A percentile compares a stretch with the other conserved stretches of the same genome.
These are phyloP conservation scores for Chrysoporthe cubensis DNA, from an alignment of 2,329 filamentous ascomycete genomes.

Conservation along the genomic window DNA sequence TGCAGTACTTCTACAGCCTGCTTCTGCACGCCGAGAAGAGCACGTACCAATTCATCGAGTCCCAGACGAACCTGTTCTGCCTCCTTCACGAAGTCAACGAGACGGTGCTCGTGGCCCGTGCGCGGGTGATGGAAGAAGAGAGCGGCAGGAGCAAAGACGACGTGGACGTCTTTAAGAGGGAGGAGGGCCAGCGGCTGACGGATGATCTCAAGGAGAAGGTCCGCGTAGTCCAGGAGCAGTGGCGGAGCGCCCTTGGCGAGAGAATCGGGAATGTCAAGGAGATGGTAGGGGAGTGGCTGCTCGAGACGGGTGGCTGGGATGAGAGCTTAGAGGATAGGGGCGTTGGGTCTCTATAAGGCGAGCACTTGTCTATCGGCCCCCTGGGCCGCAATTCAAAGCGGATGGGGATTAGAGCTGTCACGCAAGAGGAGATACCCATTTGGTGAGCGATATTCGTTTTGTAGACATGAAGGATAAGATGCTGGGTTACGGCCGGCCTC, in stretches of 20 bases:
- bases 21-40: slow-evolving; percentile 88
- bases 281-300: slow-evolving; percentile 72
- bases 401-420: neutral
- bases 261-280: slow-evolving; percentile 74
- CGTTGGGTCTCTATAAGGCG: slow-evolving; percentile 42
- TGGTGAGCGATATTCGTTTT: slow-evolving; percentile 1
- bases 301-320: slow-evolving; percentile 86
- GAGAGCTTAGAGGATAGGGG: slow-evolving; percentile 68
- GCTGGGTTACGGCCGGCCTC: neutral
- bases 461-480: neutral
- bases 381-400: neutral
- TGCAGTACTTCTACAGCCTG: slow-evolving; percentile 89
- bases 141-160: slow-evolving; percentile 46
- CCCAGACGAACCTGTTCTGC: slow-evolving; percentile 87
- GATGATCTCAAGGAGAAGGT: slow-evolving; percentile 94
- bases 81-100: slow-evolving; percentile 89
- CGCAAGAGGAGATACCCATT: slow-evolving; percentile 2
- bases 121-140: slow-evolving; percentile 69
- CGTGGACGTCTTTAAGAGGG: slow-evolving; percentile 61
- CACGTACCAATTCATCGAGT: slow-evolving; percentile 96
- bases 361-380: neutral
- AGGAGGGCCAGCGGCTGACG: slow-evolving; percentile 74
- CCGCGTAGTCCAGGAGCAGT: slow-evolving; percentile 85
- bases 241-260: slow-evolving; percentile 83
- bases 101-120: slow-evolving; percentile 71